phyloP scores from a whole-genome alignment of 768 basidiomycete species.

The Termitomyces sp. region DNA sequence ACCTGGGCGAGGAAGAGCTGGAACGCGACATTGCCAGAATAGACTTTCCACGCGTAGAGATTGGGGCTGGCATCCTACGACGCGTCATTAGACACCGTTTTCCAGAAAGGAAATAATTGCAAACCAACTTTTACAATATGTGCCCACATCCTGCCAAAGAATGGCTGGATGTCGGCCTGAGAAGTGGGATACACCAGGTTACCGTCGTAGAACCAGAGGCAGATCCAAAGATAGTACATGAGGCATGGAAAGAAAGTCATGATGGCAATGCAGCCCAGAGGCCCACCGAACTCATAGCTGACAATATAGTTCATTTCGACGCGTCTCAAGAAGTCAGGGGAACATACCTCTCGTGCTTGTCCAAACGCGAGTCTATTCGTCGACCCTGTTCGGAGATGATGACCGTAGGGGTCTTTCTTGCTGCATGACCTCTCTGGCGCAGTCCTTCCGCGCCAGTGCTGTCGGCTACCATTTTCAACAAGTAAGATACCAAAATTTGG shows the following conservation, averaged over 20 bases:
- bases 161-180: conserved; percentile 66
- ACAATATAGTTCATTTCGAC: background rate
- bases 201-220: conserved; percentile 94
- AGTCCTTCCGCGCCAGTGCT: conserved; percentile 12
- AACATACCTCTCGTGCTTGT: conserved; percentile 57
- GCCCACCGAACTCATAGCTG: conserved; percentile 96
- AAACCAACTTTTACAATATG: conserved; percentile 66
- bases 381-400: conserved; percentile 65
- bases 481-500: background rate
- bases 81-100: background rate
- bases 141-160: conserved; percentile 77
- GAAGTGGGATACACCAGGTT: conserved; percentile 66
- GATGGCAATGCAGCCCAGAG: conserved; percentile 84
- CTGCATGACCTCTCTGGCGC: conserved; percentile 18
- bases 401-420: conserved; percentile 22
- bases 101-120: too few relatives aligned
- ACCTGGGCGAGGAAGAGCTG: conserved; percentile 88
- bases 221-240: conserved; percentile 99
- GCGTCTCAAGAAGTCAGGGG: background rate
- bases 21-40: conserved; percentile 81
- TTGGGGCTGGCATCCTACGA: conserved; percentile 90
- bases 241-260: conserved; percentile 91
- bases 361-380: conserved; percentile 66
- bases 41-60: conserved; percentile 82
- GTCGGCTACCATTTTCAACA: conserved; percentile 14